Evolutionary conservation across 2,329 filamentous ascomycete genomes (phyloP), one percentile per base, ranked within the genome.

Genomic region (Fusarium sp.): DNA sequence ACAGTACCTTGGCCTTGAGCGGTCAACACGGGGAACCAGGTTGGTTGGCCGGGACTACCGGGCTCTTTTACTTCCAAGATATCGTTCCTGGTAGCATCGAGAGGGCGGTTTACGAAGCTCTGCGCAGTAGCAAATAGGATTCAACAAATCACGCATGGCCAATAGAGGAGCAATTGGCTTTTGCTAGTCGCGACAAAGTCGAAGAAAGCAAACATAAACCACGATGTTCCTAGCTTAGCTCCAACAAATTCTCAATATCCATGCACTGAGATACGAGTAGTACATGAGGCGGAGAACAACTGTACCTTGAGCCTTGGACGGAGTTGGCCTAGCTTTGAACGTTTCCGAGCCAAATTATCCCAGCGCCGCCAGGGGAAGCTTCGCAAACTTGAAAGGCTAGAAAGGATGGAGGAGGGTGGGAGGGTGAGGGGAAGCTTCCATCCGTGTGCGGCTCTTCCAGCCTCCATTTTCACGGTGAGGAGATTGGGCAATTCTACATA

Each of bases 1-100:
- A 39, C 38, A 31, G 24, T 49, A 36, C 50, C 31, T 66, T 60
- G 54, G 54, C 63, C 46, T 70, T 45, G 48, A 39, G 67, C 67
- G 67, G 67, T 69, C 67, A 71, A 64, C 57, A 70, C 38, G 58
- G 55, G 28, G 66, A 69, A 52, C 63, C 40, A 56, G 58, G 58
- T 60, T 67, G 33, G 53, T 34, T 67, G 58, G 24, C 64, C 52
- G 48, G 53, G 22, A 52, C 44, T 34, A 44, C 54, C 67, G 52
- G 63, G 38, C 50, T 69, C 44, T 46, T 49, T 66, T 46, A 57
- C 50, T 49, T 58, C 57, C 51, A 65, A 65, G 45, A 48, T 60
- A 31, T 39, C 43, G 53, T 65, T 59, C 52, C 34, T 40, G 33
- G 52, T 45, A 46, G 52, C 33, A 58, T 64, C 34, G 36, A 43